Percentiles rank a stretch among this genome's conserved stretches.
These are phyloP conservation scores for Penicillium corylophilum DNA, from an alignment of 2,329 filamentous ascomycete genomes.

Conservation along the genomic window DNA sequence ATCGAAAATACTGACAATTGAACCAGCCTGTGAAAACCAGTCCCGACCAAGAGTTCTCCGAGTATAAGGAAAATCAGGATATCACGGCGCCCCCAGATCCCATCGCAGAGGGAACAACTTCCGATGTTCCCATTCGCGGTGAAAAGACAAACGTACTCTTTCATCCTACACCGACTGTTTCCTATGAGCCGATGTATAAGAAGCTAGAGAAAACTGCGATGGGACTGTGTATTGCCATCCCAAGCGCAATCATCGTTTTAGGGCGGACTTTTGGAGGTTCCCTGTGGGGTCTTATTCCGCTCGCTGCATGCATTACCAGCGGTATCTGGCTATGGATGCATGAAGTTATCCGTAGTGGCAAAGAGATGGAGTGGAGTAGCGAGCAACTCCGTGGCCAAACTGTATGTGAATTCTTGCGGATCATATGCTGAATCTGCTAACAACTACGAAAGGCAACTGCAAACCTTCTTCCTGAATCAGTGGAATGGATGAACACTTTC, in stretches of 20 bases:
- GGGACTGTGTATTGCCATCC: constrained; percentile 67
- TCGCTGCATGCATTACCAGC: constrained; percentile 69
- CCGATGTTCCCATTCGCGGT: constrained; percentile 91
- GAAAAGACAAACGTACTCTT: constrained; percentile 97
- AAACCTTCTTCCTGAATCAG: constrained; percentile 88
- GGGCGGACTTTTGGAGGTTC: constrained; percentile 78
- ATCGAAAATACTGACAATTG: constrained; percentile 1
- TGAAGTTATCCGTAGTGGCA: constrained; percentile 76
- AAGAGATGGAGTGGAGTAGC: constrained; percentile 82
- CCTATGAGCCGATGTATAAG: constrained; percentile 84
- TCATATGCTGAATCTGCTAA: constrained; percentile 1
- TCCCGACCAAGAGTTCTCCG: constrained; percentile 67
- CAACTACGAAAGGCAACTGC: constrained; percentile 62
- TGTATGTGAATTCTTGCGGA: constrained; percentile 40
- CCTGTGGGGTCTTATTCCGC: constrained; percentile 71
- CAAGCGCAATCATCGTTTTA: constrained; percentile 70
- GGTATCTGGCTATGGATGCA: constrained; percentile 89
- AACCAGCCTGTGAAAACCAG: constrained; percentile 65
- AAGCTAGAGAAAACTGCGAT: constrained; percentile 73
- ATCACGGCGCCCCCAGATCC: constrained; percentile 88
- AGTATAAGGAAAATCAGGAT: constrained; percentile 84
- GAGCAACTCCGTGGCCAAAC: constrained; percentile 82
- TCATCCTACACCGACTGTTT: constrained; percentile 86
- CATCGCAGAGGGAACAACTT: constrained; percentile 75
- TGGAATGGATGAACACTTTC: constrained; percentile 94